These are phyloP conservation scores for Huntiella savannae DNA, from an alignment of 2,329 filamentous ascomycete genomes.

Conservation along the genomic window DNA sequence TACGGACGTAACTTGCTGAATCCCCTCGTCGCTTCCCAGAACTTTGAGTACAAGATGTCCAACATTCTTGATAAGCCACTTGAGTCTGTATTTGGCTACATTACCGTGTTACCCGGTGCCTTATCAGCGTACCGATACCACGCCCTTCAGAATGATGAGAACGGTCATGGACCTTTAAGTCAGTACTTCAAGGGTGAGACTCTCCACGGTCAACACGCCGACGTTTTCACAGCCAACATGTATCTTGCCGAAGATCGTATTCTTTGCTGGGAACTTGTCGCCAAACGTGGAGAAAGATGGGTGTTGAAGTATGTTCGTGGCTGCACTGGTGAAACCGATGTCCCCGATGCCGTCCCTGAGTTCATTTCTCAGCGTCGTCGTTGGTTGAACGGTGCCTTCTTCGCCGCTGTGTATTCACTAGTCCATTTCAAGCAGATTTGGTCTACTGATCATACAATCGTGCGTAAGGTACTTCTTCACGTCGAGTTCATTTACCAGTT, in stretches of 20 bases:
- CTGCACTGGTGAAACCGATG: constrained; percentile 93
- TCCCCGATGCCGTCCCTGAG: constrained; percentile 82
- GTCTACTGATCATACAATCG: constrained; percentile 75
- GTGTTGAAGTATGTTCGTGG: constrained; percentile 95
- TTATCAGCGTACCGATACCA: constrained; percentile 92
- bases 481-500: constrained; percentile 94
- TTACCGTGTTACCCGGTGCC: constrained; percentile 87
- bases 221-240: constrained; percentile 98
- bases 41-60: constrained; percentile 99
- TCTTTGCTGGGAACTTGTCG: constrained; percentile 92
- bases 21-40: constrained; percentile 86
- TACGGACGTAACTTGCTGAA: constrained; percentile 71
- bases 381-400: constrained; percentile 98
- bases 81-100: constrained; percentile 95
- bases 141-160: constrained; percentile 89
- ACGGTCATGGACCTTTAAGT: constrained; percentile 81
- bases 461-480: constrained; percentile 78
- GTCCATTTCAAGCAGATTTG: constrained; percentile 90
- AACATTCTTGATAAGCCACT: constrained; percentile 96
- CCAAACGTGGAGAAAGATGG: constrained; percentile 87
- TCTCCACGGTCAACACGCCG: constrained; percentile 83
- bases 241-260: constrained; percentile 98
- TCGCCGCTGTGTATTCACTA: constrained; percentile 91
- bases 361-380: constrained; percentile 91
- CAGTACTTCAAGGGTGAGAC: constrained; percentile 99